Percentiles rank a stretch among this genome's conserved stretches.
Evolutionary conservation across 192 early-diverging fungal species (phyloP).

Genomic region (Coemansia sp.): DNA sequence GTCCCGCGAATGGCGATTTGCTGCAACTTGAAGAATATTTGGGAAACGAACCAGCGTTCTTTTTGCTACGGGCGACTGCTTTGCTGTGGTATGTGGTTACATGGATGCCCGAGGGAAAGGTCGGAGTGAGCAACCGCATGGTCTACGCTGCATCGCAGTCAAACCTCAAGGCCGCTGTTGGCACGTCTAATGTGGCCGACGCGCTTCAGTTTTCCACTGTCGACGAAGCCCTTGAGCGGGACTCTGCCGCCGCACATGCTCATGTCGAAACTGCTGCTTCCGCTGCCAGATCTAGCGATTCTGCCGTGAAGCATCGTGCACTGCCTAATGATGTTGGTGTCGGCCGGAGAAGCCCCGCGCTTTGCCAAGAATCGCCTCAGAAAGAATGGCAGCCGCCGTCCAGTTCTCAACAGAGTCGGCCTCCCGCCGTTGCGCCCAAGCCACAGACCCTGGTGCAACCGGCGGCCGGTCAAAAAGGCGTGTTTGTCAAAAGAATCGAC

Average conservation of each 20-base stretch:
- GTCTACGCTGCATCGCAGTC: conserved; percentile 51
- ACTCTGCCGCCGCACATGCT: background rate
- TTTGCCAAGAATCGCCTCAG: background rate
- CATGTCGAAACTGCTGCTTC: background rate
- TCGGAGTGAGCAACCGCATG: conserved; percentile 48
- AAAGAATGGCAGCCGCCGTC: background rate
- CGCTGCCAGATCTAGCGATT: background rate
- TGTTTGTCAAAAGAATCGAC: conserved; percentile 39
- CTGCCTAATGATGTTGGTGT: background rate
- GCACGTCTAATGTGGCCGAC: conserved; percentile 21
- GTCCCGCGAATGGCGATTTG: conserved; percentile 36
- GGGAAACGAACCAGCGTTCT: conserved; percentile 25
- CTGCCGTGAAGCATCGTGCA: background rate
- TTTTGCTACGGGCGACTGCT: conserved; percentile 30
- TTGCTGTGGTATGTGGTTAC: conserved; percentile 46
- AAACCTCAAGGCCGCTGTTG: conserved; percentile 42
- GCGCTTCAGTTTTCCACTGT: conserved; percentile 36
- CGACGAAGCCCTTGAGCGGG: conserved; percentile 39
- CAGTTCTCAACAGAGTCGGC: background rate
- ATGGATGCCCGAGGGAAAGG: conserved; percentile 52
- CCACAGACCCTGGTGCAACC: conserved; percentile 12
- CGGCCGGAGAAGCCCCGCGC: background rate
- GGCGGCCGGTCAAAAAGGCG: conserved; percentile 5
- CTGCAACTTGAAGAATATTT: conserved; percentile 34
- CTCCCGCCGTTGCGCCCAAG: conserved; percentile 29